A percentile compares a stretch with the other conserved stretches of the same genome.
phyloP scores from a whole-genome alignment of 2,329 filamentous ascomycete genomes.

The Pseudogymnoascus sp. region DNA sequence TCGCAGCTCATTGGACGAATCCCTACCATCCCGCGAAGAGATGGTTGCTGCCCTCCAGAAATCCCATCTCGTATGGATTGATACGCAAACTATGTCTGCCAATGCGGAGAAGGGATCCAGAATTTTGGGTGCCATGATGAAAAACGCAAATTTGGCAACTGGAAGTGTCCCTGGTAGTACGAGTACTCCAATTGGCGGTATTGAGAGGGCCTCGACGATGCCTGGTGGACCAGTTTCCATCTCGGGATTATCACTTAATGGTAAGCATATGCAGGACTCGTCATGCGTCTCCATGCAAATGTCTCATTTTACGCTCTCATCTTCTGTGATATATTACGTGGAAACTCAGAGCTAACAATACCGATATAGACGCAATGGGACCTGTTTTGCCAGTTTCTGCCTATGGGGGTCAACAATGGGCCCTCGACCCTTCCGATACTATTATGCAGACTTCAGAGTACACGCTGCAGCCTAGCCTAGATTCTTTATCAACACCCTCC shows the following conservation, averaged over 20 bases:
- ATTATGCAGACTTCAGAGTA: background rate
- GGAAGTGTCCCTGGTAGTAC: background rate
- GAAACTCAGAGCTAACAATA: background rate
- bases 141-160: slow-evolving; percentile 14
- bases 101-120: slow-evolving; percentile 17
- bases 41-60: slow-evolving; percentile 17
- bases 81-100: background rate
- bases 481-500: background rate
- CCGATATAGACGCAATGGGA: background rate
- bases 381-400: background rate
- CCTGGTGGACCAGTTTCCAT: background rate
- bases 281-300: background rate
- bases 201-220: background rate
- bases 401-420: background rate
- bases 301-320: background rate
- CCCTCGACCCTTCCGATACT: background rate
- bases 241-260: slow-evolving; percentile 13
- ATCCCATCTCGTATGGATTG: slow-evolving; percentile 17
- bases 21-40: background rate
- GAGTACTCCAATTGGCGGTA: background rate
- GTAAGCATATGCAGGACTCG: background rate
- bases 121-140: slow-evolving; percentile 18
- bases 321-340: background rate
- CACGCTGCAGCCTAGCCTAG: background rate
- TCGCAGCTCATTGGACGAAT: background rate